These are phyloP conservation scores for Berberis vulgaris DNA, from an alignment of 164 flowering plant genomes.

Conservation along the genomic window DNA sequence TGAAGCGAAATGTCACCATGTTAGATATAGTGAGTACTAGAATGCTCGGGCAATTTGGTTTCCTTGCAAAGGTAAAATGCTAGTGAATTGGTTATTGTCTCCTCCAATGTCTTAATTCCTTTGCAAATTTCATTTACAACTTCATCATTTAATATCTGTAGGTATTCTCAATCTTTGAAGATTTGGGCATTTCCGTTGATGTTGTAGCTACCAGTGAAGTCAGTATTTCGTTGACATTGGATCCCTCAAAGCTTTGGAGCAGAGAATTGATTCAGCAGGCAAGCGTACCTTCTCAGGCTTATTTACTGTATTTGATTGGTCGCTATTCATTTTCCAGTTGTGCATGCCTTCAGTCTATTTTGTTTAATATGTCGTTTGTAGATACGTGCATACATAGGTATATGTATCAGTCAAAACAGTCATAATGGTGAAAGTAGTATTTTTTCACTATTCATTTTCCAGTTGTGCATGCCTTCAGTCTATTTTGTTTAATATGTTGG, in stretches of 20 bases:
- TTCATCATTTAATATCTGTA: slow-evolving; percentile 13
- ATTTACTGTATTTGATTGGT: too few relatives aligned
- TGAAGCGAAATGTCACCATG: slow-evolving; percentile 95
- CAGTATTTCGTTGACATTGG: slow-evolving; percentile 92
- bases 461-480: too few relatives aligned
- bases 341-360: too few relatives aligned
- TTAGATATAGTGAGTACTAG: slow-evolving; percentile 94
- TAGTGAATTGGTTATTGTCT: neutral
- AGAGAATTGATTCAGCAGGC: slow-evolving; percentile 99
- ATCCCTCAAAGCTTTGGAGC: slow-evolving; percentile 96
- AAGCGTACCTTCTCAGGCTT: slow-evolving; percentile 37
- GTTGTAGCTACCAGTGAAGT: slow-evolving; percentile 99
- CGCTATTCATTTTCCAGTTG: too few relatives aligned
- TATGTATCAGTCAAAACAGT: too few relatives aligned
- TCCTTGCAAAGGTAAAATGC: slow-evolving; percentile 72
- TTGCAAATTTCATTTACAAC: neutral
- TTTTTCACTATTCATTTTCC: too few relatives aligned
- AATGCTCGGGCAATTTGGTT: slow-evolving; percentile 96
- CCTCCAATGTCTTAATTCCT: neutral
- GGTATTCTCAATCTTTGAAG: slow-evolving; percentile 93
- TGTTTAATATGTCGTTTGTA: too few relatives aligned
- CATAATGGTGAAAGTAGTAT: too few relatives aligned
- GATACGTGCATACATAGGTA: too few relatives aligned
- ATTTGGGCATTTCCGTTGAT: slow-evolving; percentile 94
- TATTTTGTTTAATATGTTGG: too few relatives aligned